Percentiles rank a stretch among this genome's conserved stretches.
Conservation (phyloP, 257 asterid species). For the Verbascum thapsus region DNA sequence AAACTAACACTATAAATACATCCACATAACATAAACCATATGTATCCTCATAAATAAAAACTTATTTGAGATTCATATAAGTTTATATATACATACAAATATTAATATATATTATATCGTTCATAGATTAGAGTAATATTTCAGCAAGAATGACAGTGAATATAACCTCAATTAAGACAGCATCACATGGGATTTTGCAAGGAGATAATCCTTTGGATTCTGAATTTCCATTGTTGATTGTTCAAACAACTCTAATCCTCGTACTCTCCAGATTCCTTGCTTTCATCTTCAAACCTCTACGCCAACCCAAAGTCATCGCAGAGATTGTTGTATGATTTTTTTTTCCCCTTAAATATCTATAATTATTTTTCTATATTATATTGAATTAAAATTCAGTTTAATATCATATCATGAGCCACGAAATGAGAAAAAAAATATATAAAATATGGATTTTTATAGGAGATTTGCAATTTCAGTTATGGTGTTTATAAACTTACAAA, state of each 20-base stretch:
- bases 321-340: conserved; percentile 49
- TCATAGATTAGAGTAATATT: background rate
- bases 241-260: conserved; percentile 53
- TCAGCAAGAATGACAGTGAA: conserved; percentile 33
- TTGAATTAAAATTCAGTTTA: too few relatives aligned
- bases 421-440: too few relatives aligned
- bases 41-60: too few relatives aligned
- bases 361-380: background rate
- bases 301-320: conserved; percentile 63
- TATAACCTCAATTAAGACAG: conserved; percentile 40
- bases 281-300: conserved; percentile 61
- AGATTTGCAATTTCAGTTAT: too few relatives aligned
- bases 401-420: too few relatives aligned
- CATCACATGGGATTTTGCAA: conserved; percentile 62
- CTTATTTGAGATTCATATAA: too few relatives aligned
- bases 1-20: too few relatives aligned
- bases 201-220: conserved; percentile 58
- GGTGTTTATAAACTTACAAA: too few relatives aligned
- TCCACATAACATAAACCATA: too few relatives aligned
- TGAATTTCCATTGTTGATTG: conserved; percentile 57
- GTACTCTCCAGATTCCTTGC: conserved; percentile 48
- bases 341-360: background rate
- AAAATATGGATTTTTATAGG: too few relatives aligned
- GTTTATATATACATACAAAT: too few relatives aligned
- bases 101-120: too few relatives aligned